Evolutionary conservation across 352 stramenopile species (phyloP), one percentile per base, ranked within the genome.

Genomic region (Phytophthora cryptogea): DNA sequence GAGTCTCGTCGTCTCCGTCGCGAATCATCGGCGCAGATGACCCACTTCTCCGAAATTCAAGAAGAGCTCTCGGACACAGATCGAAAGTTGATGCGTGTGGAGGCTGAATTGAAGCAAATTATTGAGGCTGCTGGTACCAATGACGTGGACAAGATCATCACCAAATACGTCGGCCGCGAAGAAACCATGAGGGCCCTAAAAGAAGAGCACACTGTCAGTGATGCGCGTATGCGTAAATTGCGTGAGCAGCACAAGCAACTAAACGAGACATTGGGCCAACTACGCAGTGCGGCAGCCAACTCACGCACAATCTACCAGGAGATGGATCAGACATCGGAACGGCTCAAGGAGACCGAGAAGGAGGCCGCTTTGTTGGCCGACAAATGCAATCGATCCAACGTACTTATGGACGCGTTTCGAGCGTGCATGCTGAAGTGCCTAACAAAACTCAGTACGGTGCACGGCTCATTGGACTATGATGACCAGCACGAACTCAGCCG

Each of bases 301-400:
- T 85, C 84, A n/a, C 84, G 82, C 35, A 90, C 80, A 13, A 87
- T 90, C 41, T 93, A 93, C 64, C 84, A 93, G 44, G 84, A 91
- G 48, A 91, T 93, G 84, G 84, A 93, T 54, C 75, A 90, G 31
- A 91, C 84, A 3, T 83, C 80, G 5, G 84, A 93, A 49, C 74
- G 81, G 0, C 72, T 93, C n/a, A 93, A 93, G 27, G 84, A 93
- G 26, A 90, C 89, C 35, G 84, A 92, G 43, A 93, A 93, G 47
- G 83, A 91, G 41, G 84, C 82, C 9, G 76, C 80, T 20, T 28
- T 79, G 27, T 59, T 93, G 9, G 75, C 81, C 0, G 80, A 91
- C 8, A 83, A 77, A 26, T 91, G 81, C 66, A 93, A 93, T 42
- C 76, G 82, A 4, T 67, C 78, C 17, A 91, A 90, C 46, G 80